Base-by-base conservation (phyloP, 1,284 basidiomycete species). In the Violaceomyces palustris region DNA sequence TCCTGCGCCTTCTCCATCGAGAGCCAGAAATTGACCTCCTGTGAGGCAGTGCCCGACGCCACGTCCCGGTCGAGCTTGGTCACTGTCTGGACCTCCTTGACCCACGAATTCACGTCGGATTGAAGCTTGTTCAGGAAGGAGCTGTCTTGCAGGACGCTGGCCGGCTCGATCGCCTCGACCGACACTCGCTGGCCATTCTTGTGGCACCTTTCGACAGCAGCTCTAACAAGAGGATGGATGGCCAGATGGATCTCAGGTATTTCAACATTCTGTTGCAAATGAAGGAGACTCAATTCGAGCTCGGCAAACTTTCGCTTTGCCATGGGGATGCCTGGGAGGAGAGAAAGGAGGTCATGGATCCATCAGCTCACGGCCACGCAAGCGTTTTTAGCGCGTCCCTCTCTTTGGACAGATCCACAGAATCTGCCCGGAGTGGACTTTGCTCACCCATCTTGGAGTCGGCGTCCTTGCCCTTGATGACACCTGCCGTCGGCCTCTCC, bases 241-340 rank as follows among this genome's bases (percentile, higher is more conserved):
- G 86, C 79, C 17, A 99, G 83, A 56, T 90, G 85, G 12, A 91
- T 94, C 74, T 97, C 90, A 0, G 94, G 94, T 35, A 99, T 97
- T 77, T 97, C 93, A 57, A 97, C 92, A 69, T 97, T 97, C 75
- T 98, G 93, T 73, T 98, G 94, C 3, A 98, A 80, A 71, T 98
- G 94, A 6, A 97, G 78, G 7, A 98, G 78, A 5, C 88, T 93
- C n/a, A 97, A 78, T 74, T 98, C 93, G 45, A 98, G 83, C 72
- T 99, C 93, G 14, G 93, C 92, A 71, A 98, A 97, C 76, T 96
- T 97, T 79, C 93, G 93, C 81, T 94, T 97, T 25, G 93, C 92
- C 79, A 96, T 89, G 5, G 94, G 93, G 45, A 98, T 96, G 52
- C 90, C 86, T 85, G 27, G 40, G 31, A 17, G 39, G 26, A 11